Evolutionary conservation across 208 protist genomes (phyloP).

Genomic region (Acanthamoeba lugdunensis): DNA sequence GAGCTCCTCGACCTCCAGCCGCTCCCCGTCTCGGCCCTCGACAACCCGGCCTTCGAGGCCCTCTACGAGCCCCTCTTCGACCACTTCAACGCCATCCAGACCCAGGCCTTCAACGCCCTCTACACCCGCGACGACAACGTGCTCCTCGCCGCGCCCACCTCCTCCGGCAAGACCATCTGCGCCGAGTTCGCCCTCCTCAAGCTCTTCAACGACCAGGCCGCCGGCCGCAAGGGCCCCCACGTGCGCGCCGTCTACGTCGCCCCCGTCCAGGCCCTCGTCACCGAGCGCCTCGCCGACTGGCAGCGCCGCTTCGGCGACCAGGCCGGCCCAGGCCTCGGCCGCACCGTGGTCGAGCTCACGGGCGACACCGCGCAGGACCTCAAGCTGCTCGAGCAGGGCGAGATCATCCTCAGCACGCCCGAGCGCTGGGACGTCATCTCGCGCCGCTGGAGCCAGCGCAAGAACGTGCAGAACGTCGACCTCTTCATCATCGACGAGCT

Average conservation of each 20-base stretch:
- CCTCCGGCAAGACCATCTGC: conserved; percentile 97
- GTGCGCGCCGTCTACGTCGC: conserved; percentile 97
- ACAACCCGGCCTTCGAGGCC: conserved; percentile 90
- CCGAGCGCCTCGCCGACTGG: conserved; percentile 98
- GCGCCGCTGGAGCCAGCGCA: conserved; percentile 96
- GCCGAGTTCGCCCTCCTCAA: conserved; percentile 98
- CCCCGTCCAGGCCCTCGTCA: conserved; percentile 99
- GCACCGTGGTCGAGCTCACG: conserved; percentile 97
- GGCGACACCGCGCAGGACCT: conserved; percentile 95
- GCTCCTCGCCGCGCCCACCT: conserved; percentile 96
- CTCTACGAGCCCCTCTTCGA: conserved; percentile 90
- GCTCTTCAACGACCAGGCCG: conserved; percentile 89
- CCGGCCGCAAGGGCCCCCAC: conserved; percentile 89
- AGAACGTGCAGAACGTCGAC: conserved; percentile 89
- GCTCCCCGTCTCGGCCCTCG: conserved; percentile 92
- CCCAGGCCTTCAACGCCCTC: conserved; percentile 96
- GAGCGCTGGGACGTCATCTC: conserved; percentile 99
- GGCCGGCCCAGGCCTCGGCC: conserved; percentile 87
- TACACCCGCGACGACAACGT: conserved; percentile 98
- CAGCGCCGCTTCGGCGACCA: conserved; percentile 87
- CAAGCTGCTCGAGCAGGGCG: conserved; percentile 90
- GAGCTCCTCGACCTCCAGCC: conserved; percentile 95
- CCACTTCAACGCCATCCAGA: conserved; percentile 99
- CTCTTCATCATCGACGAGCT: conserved; percentile 98
- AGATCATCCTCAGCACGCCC: conserved; percentile 98